These are phyloP conservation scores for Pleodorina starrii DNA, from an alignment of 139 green algal genomes.

Conservation along the genomic window DNA sequence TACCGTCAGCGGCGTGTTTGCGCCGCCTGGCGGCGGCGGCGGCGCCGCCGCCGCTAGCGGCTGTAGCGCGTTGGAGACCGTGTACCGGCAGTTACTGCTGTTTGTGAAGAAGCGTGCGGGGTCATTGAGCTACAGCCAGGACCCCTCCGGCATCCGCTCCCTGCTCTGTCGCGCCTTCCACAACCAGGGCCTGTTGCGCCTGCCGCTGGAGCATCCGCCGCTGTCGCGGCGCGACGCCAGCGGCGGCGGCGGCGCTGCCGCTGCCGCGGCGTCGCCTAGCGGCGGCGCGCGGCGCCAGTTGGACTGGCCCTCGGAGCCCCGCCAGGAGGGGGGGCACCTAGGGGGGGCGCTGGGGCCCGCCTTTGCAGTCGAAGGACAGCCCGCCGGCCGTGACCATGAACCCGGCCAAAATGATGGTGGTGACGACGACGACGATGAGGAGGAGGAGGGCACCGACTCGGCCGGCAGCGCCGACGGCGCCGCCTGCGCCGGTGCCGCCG, in stretches of 20 bases:
- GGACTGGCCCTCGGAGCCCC: too few relatives aligned
- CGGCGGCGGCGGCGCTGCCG: background rate
- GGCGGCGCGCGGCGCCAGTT: too few relatives aligned
- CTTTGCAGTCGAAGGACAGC: too few relatives aligned
- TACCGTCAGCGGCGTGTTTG: background rate
- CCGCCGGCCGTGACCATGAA: background rate
- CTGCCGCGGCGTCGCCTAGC: too few relatives aligned
- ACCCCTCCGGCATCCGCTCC: constrained; percentile 79
- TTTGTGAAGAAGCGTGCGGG: constrained; percentile 85
- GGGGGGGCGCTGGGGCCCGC: too few relatives aligned
- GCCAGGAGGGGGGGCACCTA: too few relatives aligned
- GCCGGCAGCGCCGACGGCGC: background rate
- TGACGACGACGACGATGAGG: background rate
- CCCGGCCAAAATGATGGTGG: background rate
- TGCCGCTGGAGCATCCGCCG: background rate
- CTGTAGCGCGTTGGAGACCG: constrained; percentile 34
- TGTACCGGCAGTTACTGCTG: constrained; percentile 61
- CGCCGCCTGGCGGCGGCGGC: too few relatives aligned
- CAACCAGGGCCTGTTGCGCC: constrained; percentile 25
- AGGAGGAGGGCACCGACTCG: too few relatives aligned
- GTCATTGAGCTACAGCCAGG: constrained; percentile 76
- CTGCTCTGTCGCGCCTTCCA: constrained; percentile 76
- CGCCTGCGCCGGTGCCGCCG: background rate
- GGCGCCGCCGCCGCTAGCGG: background rate
- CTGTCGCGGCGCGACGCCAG: background rate